Percentiles rank a stretch among this genome's conserved stretches.
Conservation (phyloP, 306 rosid genomes). For the Pterocarpus macrocarpus region DNA sequence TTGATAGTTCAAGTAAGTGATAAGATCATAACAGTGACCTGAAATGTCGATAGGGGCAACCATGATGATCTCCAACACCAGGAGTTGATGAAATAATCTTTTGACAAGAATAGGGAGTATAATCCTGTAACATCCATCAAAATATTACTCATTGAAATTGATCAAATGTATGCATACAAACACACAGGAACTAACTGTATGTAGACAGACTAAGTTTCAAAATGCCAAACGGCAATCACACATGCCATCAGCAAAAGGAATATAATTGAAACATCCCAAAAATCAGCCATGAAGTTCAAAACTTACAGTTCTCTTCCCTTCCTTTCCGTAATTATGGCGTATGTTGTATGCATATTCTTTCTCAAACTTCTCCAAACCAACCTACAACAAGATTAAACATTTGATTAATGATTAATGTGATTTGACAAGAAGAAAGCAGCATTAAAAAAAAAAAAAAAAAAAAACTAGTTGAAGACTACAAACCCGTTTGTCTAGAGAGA, state of each 20-base stretch:
- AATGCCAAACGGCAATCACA: conserved; percentile 19
- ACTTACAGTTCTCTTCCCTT: conserved; percentile 95
- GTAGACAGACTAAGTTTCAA: conserved; percentile 30
- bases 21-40: conserved; percentile 57
- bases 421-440: conserved; percentile 34
- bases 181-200: conserved; percentile 29
- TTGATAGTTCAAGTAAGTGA: conserved; percentile 11
- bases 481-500: conserved; percentile 33
- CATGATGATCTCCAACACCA: conserved; percentile 96
- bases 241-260: conserved; percentile 24
- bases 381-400: conserved; percentile 59
- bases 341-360: conserved; percentile 86
- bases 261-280: conserved; percentile 20
- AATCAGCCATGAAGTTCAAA: conserved; percentile 34
- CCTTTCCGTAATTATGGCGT: conserved; percentile 92
- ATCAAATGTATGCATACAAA: conserved; percentile 33
- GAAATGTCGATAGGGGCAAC: conserved; percentile 99
- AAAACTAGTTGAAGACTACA: conserved; percentile 25
- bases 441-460: neutral
- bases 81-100: conserved; percentile 87
- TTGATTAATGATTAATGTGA: conserved; percentile 25
- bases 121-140: conserved; percentile 71
- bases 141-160: conserved; percentile 38
- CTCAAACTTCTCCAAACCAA: conserved; percentile 94
- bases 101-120: conserved; percentile 89